Conservation (phyloP, 805 yeast genomes). For the Saturnispora gosingensis region DNA sequence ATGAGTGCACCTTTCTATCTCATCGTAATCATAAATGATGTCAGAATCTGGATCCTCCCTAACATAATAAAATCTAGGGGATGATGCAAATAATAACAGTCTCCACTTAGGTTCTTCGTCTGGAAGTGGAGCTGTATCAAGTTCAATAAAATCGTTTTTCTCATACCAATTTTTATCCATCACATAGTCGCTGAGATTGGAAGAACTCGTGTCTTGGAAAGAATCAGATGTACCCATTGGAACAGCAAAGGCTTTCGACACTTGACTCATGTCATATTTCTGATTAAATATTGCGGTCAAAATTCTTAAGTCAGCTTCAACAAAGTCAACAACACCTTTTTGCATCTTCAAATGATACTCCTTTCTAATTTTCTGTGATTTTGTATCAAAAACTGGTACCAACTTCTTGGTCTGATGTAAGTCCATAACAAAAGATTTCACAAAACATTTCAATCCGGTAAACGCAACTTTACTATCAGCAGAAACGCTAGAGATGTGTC, state of each 20-base stretch:
- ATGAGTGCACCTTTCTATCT: slow-evolving; percentile 48
- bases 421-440: slow-evolving; percentile 50
- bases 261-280: slow-evolving; percentile 34
- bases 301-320: slow-evolving; percentile 59
- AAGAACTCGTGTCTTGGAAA: slow-evolving; percentile 15
- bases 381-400: slow-evolving; percentile 22
- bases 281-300: slow-evolving; percentile 58
- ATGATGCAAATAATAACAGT: slow-evolving; percentile 41
- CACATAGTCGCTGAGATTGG: slow-evolving; percentile 11
- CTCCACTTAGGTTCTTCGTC: slow-evolving; percentile 33
- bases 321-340: slow-evolving; percentile 62
- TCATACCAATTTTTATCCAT: slow-evolving; percentile 51
- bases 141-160: slow-evolving; percentile 63
- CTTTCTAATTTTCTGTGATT: slow-evolving; percentile 35
- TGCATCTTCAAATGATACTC: slow-evolving; percentile 50
- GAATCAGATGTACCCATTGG: slow-evolving; percentile 13
- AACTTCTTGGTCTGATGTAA: slow-evolving; percentile 53
- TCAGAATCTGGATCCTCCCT: slow-evolving; percentile 39
- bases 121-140: slow-evolving; percentile 40
- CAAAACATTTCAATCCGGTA: slow-evolving; percentile 64
- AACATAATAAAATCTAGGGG: slow-evolving; percentile 55
- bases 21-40: slow-evolving; percentile 49
- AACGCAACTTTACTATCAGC: slow-evolving; percentile 40
- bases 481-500: slow-evolving; percentile 32
- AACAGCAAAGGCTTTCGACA: slow-evolving; percentile 28